These are phyloP conservation scores for Strigomonas culicis DNA, from an alignment of 208 protist genomes.

Conservation along the genomic window DNA sequence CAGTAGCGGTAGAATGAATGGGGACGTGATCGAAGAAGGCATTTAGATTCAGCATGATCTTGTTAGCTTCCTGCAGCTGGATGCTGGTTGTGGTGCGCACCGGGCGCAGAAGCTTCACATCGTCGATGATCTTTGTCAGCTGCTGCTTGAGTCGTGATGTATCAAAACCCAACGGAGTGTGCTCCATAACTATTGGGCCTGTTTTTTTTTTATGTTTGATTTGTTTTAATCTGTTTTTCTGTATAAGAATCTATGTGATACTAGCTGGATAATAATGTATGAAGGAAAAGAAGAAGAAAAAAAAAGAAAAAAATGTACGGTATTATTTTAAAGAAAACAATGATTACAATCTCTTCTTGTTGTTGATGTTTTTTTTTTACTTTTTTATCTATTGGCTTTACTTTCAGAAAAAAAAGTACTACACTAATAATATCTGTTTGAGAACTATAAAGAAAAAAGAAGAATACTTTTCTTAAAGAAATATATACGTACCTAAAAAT, in stretches of 20 bases:
- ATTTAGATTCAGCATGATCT: slow-evolving; percentile 19
- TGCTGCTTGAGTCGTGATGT: background rate
- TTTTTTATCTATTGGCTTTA: background rate
- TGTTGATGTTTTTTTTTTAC: too few species aligned
- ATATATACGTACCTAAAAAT: background rate
- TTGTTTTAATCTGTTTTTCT: background rate
- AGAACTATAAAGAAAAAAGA: background rate
- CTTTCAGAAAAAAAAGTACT: background rate
- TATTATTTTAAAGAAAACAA: too few species aligned
- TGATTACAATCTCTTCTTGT: too few species aligned
- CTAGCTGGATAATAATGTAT: background rate
- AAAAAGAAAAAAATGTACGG: background rate
- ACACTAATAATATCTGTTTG: background rate
- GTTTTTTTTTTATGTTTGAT: too few species aligned
- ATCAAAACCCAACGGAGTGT: background rate
- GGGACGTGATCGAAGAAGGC: background rate
- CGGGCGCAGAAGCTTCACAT: too few species aligned
- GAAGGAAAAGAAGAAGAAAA: background rate
- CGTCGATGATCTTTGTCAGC: background rate
- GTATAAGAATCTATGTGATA: background rate
- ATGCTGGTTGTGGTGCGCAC: slow-evolving; percentile 5
- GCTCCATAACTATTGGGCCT: background rate
- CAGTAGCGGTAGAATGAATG: too few species aligned
- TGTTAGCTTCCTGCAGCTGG: slow-evolving; percentile 22
- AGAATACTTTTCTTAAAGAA: slow-evolving; percentile 1